Evolutionary conservation across 805 yeast genomes (phyloP).

Genomic region (Starmerella scarabaei): DNA sequence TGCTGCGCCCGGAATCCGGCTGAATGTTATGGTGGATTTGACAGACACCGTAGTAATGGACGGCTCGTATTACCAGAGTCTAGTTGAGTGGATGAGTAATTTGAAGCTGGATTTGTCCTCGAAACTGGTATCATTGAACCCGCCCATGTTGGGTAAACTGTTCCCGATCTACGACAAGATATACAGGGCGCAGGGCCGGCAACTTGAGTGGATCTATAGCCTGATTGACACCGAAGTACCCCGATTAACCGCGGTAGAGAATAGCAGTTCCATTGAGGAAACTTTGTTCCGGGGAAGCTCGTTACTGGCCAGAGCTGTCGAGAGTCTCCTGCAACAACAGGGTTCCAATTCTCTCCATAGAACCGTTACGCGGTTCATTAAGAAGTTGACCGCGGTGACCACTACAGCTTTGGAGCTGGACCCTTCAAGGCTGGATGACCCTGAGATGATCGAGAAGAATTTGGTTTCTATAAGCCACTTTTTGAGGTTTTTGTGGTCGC

Average conservation of each 20-base stretch:
- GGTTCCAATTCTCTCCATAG: slow-evolving; percentile 70
- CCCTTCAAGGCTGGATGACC: slow-evolving; percentile 42
- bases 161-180: slow-evolving; percentile 47
- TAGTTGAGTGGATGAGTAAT: slow-evolving; percentile 45
- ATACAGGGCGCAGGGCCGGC: slow-evolving; percentile 56
- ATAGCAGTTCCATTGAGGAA: slow-evolving; percentile 31
- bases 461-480: slow-evolving; percentile 38
- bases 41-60: slow-evolving; percentile 30
- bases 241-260: slow-evolving; percentile 18
- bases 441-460: slow-evolving; percentile 33
- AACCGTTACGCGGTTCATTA: slow-evolving; percentile 58
- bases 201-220: slow-evolving; percentile 59
- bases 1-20: background rate
- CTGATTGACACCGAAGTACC: slow-evolving; percentile 54
- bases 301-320: slow-evolving; percentile 67
- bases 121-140: slow-evolving; percentile 21
- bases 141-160: slow-evolving; percentile 6
- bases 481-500: slow-evolving; percentile 19
- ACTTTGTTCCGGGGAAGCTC: slow-evolving; percentile 77
- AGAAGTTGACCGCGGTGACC: slow-evolving; percentile 38
- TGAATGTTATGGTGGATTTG: slow-evolving; percentile 1
- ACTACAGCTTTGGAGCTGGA: slow-evolving; percentile 59
- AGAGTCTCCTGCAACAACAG: slow-evolving; percentile 56
- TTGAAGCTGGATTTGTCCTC: slow-evolving; percentile 30
- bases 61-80: slow-evolving; percentile 42